Evolutionary conservation across 306 rosid species (phyloP).

Genomic region (Malus sieversii): DNA sequence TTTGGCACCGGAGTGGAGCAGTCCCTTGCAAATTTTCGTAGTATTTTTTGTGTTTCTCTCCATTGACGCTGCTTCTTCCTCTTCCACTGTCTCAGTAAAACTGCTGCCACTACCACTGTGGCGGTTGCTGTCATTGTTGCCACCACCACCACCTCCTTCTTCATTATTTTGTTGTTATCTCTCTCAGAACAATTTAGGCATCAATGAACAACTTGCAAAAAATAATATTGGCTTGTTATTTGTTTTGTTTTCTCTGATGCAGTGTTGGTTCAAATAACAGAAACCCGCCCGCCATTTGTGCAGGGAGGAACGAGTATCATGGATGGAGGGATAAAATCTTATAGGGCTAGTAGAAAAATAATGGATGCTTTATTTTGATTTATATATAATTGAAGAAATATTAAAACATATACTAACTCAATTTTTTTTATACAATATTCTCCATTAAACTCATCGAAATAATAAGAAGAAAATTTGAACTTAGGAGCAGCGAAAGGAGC

Average conservation of each 20-base stretch:
- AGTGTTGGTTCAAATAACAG: not conserved
- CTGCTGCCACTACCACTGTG: constrained; percentile 17
- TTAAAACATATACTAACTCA: no score
- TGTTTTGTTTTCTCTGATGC: not conserved
- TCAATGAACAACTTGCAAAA: not conserved
- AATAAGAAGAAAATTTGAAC: no score
- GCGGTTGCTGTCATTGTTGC: constrained; percentile 28
- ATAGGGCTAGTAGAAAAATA: no score
- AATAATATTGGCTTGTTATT: no score
- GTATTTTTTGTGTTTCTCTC: constrained; percentile 26
- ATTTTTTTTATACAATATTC: no score
- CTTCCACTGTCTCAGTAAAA: constrained; percentile 31
- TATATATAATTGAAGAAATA: no score
- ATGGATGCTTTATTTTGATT: no score
- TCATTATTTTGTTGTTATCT: constrained; percentile 21
- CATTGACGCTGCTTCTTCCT: constrained; percentile 30
- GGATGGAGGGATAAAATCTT: not conserved
- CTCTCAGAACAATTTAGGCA: not conserved
- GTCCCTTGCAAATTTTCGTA: constrained; percentile 50
- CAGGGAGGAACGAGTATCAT: constrained; percentile 5
- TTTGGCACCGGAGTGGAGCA: constrained; percentile 49
- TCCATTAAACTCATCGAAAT: not conserved
- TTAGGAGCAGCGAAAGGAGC: no score
- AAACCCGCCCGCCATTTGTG: constrained; percentile 5
- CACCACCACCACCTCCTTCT: constrained; percentile 31